A percentile compares a stretch with the other conserved stretches of the same genome.
phyloP scores from a whole-genome alignment of 768 basidiomycete genomes.

The Suillus ampliporus region DNA sequence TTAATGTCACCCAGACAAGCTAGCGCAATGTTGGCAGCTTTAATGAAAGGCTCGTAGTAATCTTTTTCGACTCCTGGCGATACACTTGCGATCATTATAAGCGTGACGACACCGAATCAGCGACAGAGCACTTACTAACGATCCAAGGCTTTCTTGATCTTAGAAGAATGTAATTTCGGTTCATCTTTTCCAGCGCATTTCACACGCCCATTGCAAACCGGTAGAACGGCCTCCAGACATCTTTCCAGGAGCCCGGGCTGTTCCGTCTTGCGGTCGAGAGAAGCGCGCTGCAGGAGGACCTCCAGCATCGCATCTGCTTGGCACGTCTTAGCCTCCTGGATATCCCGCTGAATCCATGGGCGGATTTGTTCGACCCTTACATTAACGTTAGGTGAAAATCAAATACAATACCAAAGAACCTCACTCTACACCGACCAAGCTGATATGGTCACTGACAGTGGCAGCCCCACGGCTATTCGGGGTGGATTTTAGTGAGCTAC shows the following conservation, averaged over 20 bases:
- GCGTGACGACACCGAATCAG: neutral
- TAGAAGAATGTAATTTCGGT: too few relatives aligned
- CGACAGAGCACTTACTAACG: too few relatives aligned
- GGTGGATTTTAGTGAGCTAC: neutral
- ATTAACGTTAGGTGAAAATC: neutral
- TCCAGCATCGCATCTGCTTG: neutral
- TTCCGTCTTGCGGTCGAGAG: neutral
- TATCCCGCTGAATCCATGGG: neutral
- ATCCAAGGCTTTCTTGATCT: too few relatives aligned
- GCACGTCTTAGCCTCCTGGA: neutral
- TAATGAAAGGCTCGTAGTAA: neutral
- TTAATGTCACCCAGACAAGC: slow-evolving; percentile 5
- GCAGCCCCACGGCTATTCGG: neutral
- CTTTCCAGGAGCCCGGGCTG: neutral
- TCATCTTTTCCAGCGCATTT: too few relatives aligned
- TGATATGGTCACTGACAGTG: neutral
- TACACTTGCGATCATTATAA: neutral
- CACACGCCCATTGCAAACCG: too few relatives aligned
- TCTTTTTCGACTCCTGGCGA: neutral
- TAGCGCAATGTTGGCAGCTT: neutral
- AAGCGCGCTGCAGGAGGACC: neutral
- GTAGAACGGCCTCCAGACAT: neutral
- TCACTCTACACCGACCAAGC: neutral
- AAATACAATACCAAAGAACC: neutral
- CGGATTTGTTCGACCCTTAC: neutral